Evolutionary conservation across 768 basidiomycete species (phyloP), one percentile per base, ranked within the genome.

Genomic region (Mycena vulgaris): DNA sequence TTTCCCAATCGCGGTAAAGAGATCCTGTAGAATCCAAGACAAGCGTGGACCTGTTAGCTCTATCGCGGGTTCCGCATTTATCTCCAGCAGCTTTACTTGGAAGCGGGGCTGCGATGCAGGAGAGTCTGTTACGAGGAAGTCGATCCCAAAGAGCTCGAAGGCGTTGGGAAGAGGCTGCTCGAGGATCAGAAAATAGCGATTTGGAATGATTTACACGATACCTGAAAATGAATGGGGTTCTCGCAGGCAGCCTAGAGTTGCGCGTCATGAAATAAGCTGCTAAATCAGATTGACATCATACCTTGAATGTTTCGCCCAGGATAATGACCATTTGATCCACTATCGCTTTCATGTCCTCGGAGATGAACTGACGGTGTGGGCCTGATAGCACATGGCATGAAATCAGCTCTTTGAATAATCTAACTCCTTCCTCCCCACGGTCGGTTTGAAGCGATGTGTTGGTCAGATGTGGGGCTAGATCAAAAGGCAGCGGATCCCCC

Each of bases 21-120:
- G 83, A 72, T 94, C 93, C 74, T 92, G 89, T 61, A 98, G 81
- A 51, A 96, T 89, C 88, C 93, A 93, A 21, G 89, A 88, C 39
- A 98, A 81, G 31, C 95, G 87, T 39, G 91, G 87, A 1, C 97
- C 53, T n/a, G 33, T 97, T 63, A 97, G 88, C 75, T 96, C 95
- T 67, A 99, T 97, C 49, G 98, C 98, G 1, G 98, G 97, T 72
- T 97, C 96, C 8, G 97, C 91, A 77, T 99, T 99, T 75, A 97
- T 86, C 80, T 99, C 98, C 33, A 98, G 85, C 2, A 98, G 83
- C 63, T 92, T 90, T 19, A 95, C 90, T 69, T 89, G 86, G 63
- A 90, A 87, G 10, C 78, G 75, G 8, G 61, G 63, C 16, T 49
- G 45, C 16, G 53, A 60, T 0, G 75, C 64, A 5, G 59, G 72